A percentile compares a stretch with the other conserved stretches of the same genome.
phyloP scores from a whole-genome alignment of 1,284 basidiomycete genomes.

The Apiotrichum laibachii region DNA sequence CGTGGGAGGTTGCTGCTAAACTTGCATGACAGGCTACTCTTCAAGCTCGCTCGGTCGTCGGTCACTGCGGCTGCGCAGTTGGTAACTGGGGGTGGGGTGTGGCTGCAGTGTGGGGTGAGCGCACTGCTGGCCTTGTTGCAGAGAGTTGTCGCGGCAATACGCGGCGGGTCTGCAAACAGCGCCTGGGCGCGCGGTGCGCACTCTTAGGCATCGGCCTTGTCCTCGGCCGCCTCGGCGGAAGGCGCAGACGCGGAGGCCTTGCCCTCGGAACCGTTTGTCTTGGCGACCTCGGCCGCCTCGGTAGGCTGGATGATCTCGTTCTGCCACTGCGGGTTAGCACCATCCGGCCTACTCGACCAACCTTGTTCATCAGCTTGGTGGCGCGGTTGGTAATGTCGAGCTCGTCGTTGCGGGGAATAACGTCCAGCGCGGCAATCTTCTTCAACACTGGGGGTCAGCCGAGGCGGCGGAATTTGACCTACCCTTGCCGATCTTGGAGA shows the following conservation, averaged over 20 bases:
- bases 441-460: conserved; percentile 68
- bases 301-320: conserved; percentile 24
- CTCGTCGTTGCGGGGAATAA: conserved; percentile 77
- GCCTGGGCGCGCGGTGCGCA: no score
- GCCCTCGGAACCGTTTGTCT: conserved; percentile 55
- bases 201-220: conserved; percentile 18
- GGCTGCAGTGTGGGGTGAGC: background rate
- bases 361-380: conserved; percentile 53
- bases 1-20: conserved; percentile 1
- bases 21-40: conserved; percentile 10
- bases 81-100: background rate
- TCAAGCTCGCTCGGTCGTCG: conserved; percentile 7
- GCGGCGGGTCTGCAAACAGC: no score
- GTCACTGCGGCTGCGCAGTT: conserved; percentile 5
- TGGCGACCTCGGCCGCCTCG: conserved; percentile 21
- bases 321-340: conserved; percentile 1
- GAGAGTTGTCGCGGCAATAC: no score
- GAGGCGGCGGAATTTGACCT: conserved; percentile 7
- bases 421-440: conserved; percentile 71
- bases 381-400: conserved; percentile 79
- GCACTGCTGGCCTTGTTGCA: no score
- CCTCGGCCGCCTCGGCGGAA: conserved; percentile 5
- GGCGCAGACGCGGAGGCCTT: conserved; percentile 32
- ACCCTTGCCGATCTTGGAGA: conserved; percentile 91
- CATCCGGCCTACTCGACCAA: conserved; percentile 18